Conservation (phyloP, 2,329 filamentous ascomycete genomes). For the Pseudogymnoascus sp. region DNA sequence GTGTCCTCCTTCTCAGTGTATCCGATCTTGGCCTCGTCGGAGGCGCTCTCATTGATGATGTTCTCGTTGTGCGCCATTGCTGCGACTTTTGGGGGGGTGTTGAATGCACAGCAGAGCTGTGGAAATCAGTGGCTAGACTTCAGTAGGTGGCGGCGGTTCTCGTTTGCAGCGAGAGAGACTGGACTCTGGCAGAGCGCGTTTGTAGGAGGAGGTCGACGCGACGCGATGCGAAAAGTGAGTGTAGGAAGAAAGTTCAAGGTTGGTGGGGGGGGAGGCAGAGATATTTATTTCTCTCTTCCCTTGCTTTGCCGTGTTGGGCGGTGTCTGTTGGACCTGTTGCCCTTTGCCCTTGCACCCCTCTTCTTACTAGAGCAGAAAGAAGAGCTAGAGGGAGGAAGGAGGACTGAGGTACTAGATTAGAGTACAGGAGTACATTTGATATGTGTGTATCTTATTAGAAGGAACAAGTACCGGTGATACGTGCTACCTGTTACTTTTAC, state of each 20-base stretch:
- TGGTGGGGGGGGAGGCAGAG: not conserved
- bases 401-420: not conserved
- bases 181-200: not conserved
- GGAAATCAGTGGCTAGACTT: not conserved
- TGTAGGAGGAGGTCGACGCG: not conserved
- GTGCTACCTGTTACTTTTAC: no score
- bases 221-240: not conserved
- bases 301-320: not conserved
- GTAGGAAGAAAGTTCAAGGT: not conserved
- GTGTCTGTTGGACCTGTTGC: no score
- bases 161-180: not conserved
- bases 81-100: not conserved
- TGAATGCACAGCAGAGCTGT: slow-evolving; percentile 5
- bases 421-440: not conserved
- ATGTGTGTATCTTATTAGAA: not conserved
- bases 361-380: not conserved
- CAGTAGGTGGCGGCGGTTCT: not conserved
- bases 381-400: not conserved
- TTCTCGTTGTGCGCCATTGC: slow-evolving; percentile 5
- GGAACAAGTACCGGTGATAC: not conserved
- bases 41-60: not conserved
- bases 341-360: slow-evolving; percentile 1
- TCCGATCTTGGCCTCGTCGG: not conserved
- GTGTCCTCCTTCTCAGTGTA: slow-evolving; percentile 4
- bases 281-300: not conserved